phyloP scores from a whole-genome alignment of 192 early-diverging fungal genomes.

The Bifiguratus adelaidae region DNA sequence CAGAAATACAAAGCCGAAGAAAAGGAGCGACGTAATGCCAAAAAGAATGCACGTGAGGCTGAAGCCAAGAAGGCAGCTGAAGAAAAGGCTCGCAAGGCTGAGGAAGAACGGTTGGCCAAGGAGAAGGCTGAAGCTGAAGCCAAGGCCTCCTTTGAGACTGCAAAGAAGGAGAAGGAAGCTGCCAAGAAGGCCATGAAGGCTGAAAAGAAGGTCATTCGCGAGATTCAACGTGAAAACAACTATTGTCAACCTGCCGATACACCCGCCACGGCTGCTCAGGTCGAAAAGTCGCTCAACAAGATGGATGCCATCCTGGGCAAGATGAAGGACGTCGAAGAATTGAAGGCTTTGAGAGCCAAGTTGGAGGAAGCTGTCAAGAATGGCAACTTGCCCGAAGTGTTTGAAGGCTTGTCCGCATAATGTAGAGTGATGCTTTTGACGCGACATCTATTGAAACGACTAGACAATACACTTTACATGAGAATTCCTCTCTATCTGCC shows the following conservation, averaged over 20 bases:
- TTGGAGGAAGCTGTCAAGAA: conserved; percentile 54
- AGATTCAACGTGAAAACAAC: conserved; percentile 65
- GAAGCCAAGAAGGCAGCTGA: conserved; percentile 47
- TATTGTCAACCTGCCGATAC: conserved; percentile 57
- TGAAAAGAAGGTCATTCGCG: conserved; percentile 84
- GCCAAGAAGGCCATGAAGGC: conserved; percentile 81
- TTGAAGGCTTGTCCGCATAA: too few species aligned
- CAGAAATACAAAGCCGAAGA: conserved; percentile 82
- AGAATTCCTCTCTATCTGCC: too few species aligned
- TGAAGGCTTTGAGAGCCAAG: conserved; percentile 40
- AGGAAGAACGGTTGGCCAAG: conserved; percentile 20
- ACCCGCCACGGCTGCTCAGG: conserved; percentile 39
- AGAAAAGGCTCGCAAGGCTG: conserved; percentile 41
- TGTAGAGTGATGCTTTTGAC: too few species aligned
- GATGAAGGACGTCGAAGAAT: conserved; percentile 36
- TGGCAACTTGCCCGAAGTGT: conserved; percentile 46
- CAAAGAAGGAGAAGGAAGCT: conserved; percentile 80
- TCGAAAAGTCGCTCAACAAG: conserved; percentile 62
- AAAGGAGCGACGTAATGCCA: conserved; percentile 81
- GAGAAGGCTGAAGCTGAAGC: conserved; percentile 55
- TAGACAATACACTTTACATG: too few species aligned
- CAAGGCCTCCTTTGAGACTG: conserved; percentile 42
- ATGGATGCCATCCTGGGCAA: conserved; percentile 71
- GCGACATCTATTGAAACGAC: too few species aligned
- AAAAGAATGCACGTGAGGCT: conserved; percentile 78